Evolutionary conservation across 1,284 basidiomycete genomes (phyloP), one percentile per base, ranked within the genome.

Genomic region (Fomitopsis betulina): DNA sequence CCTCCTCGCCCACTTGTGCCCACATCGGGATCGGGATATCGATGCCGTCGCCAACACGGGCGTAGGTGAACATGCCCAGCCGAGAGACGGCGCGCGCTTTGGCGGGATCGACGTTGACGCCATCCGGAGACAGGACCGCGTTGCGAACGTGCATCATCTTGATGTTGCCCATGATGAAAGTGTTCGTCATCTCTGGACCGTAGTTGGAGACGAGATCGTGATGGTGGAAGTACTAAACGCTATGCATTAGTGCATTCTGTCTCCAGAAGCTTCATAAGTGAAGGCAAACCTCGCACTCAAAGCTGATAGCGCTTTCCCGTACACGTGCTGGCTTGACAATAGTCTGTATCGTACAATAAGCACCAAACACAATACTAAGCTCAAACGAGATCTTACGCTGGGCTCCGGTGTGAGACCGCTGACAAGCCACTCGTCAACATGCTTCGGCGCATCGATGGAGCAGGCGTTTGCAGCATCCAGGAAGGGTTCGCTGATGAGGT

Each of bases 401-500:
- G 78, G 68, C 59, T 73, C 75, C 66, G 75, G 79, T 2, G 86
- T 90, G 60, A 93, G 70, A 2, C 91, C 91, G 58, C 83, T 83
- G 54, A 91, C 71, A 23, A 78, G 72, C 88, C 88, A 93, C 70
- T 92, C 88, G 65, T 85, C 79, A 5, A 83, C 76, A 8, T 81
- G 78, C 17, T 76, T 75, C 17, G 89, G 88, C 9, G 85, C 77
- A 62, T 91, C 85, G 38, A 88, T 79, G 5, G 85, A 77, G 10
- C 84, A 82, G 60, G 79, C 78, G 67, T 91, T 92, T 5, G 86
- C 83, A 0, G 87, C 86, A 66, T 89, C 86, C 52, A 85, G 73
- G 67, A 90, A 87, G 0, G 83, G 74, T 67, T 90, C 86, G 57
- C 84, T 87, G 63, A 92, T 85, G 60, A 92, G 84, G 64, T 83